Evolutionary conservation across 306 rosid genomes (phyloP), one percentile per base, ranked within the genome.

Genomic region (Acacia crassicarpa): DNA sequence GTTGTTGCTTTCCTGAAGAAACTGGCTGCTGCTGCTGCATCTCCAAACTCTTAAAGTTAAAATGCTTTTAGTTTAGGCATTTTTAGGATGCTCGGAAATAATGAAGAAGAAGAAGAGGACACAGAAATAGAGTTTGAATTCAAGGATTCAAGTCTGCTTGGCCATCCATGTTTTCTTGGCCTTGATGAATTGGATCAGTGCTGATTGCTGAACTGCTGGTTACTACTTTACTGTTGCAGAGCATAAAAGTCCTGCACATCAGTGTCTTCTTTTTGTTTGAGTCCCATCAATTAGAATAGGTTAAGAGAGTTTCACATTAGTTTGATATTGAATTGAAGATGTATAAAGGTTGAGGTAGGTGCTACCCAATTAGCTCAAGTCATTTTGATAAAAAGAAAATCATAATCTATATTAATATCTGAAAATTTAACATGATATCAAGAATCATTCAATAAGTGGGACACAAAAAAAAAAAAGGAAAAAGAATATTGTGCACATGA

Each of bases 1-100:
- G 97, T 93, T 41, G 93, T 90, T 70, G 74, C 87, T 49, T 93
- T 95, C 81, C 85, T 95, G 56, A 87, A 91, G 88, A 86, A 91
- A 35, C 82, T 93, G 48, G 87, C 88, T 2, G 75, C 53, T 48
- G 19, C 53, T 38, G 8, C 41, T 1, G 83, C 90, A 30, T 70
- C 91, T 65, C 56, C 74, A 20, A 25, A 54, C 79, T 71, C 58
- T 58, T 80, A 6, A 9, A 66, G 58, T 78, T 81, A 44, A 25
- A 15, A n/a, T 63, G 74, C 1, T 62, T 11, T 27, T 23, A 1
- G 67, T 11, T 62, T 23, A 1, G 67, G 67, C 67, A 62, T 62
- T 25, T 27, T 25, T 25, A 10, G 67, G 32, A 25, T 62, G 67
- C 19, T 11, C 17, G 8, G 35, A 48, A 48, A 48, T 48, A 48